Evolutionary conservation across 2,329 filamentous ascomycete genomes (phyloP), one percentile per base, ranked within the genome.

Genomic region (Xylariaceae sp.): DNA sequence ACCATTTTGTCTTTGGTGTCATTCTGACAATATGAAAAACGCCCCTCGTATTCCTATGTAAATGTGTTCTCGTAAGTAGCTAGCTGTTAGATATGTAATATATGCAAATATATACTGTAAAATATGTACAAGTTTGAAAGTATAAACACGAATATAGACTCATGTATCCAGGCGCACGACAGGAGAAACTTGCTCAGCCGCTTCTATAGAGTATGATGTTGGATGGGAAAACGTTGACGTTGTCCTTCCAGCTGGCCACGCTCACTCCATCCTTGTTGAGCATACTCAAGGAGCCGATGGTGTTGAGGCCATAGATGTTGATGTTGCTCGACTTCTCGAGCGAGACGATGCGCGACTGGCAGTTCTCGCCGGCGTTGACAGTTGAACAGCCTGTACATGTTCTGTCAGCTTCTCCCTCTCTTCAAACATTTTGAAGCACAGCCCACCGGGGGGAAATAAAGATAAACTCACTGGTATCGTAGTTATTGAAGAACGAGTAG

Each of bases 401-500:
- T 39, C 46, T 31, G 23, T 31, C 6, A 28, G 31, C 13, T 33
- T 3, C 6, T 27, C 35, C 7, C 13, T 41, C n/a, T n/a, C n/a
- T n/a, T n/a, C n/a, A n/a, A n/a, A n/a, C n/a, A n/a, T n/a, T n/a
- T n/a, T n/a, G n/a, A n/a, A n/a, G n/a, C n/a, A n/a, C n/a, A 15
- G 35, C 18, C 14, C 19, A 21, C 5, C 19, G 31, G 12, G 17
- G 17, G 24, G 21, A 14, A 23, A 3, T n/a, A n/a, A n/a, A n/a
- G n/a, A n/a, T n/a, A 9, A 33, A 48, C 54, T 54, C 50, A 57
- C 54, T 40, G 3, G 65, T 68, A 50, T 71, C 68, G 54, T 80
- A 77, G 54, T 76, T 69, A 55, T 76, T 72, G 60, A 81, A 81
- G 47, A 71, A 76, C 21, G 60, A 64, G 61, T 83, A 84, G 19